Evolutionary conservation across 306 rosid species (phyloP), one percentile per base, ranked within the genome.

Genomic region (Citrullus mucosospermus): DNA sequence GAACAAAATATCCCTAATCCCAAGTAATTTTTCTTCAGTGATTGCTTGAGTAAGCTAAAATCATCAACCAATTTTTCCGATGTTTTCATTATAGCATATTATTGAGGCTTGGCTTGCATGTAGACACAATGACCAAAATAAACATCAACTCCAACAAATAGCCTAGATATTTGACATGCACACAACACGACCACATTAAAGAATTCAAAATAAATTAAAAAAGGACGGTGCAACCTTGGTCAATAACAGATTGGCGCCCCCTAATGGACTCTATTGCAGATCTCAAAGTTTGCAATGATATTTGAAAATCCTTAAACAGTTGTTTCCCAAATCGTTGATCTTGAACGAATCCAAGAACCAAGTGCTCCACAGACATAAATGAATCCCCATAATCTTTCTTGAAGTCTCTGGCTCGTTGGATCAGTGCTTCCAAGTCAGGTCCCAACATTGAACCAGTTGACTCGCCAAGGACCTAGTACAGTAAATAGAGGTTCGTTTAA

Each of bases 301-400:
- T 86, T 84, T 95, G 91, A 82, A 92, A 95, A 78, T 95, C 99
- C 80, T 85, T 87, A 76, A 89, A 91, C 83, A 95, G 69, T 78
- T 84, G 92, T 86, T 87, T 92, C 82, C 97, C 99, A 79, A 95
- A 95, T 48, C 99, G 87, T 78, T 85, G 89, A 85, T 95, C 99
- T 80, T 91, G 87, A 5, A 78, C 25, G 67, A 90, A 95, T 83
- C 97, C 96, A 80, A 95, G 99, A 89, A 92, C 93, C 88, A 95
- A 80, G 78, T 95, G 99, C 83, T 95, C 99, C 61, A 95, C 99
- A 44, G 99, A 95, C 79, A 95, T 93, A 86, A 88, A 95, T 51
- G 99, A 95, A 62, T 95, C 99, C 59, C 93, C 96, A 84, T 91
- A 92, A 75, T 91, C 96, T 85, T 91, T 95, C 87, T 92, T 95